Base-by-base conservation (phyloP, 2,329 filamentous ascomycete genomes). In the Graphium sp. region DNA sequence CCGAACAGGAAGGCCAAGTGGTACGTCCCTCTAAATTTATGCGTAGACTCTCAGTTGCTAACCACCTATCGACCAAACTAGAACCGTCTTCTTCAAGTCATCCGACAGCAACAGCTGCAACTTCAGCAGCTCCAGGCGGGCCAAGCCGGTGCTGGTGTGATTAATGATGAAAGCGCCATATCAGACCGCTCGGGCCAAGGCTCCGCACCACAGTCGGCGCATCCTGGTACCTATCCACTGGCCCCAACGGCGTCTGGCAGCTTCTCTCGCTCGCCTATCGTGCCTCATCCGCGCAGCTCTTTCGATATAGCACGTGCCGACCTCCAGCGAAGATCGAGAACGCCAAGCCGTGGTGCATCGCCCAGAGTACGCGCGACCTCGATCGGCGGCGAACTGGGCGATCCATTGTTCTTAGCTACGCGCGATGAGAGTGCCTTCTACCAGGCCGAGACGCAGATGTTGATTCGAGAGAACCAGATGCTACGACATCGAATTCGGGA, bases 391-490 rank as follows among this genome's bases (percentile, higher is more conserved):
- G 70, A 75, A 31, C 61, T 57, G 29, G 64, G 62, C 19, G 74
- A 82, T 70, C 63, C 54, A 50, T 64, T 26, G 19, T 22, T 24
- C 24, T 58, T 77, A 2, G 66, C 65, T n/a, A 66, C 66, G 6
- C 60, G 78, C 12, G 79, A 84, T 41, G 79, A 85, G 46, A 74
- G 66, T 37, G 74, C 75, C 1, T 84, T 83, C 46, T 85, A 85
- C 42, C 78, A 84, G 47, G 79, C 79, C 5, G 80, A 87, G 52
- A 82, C 78, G 2, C 76, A 82, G 50, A 83, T 71, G 53, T 51
- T 87, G 41, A 66, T 73, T 14, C 62, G 80, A 16, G 80, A 85
- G 54, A 87, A 85, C 39, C 79, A 85, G 50, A 84, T 87, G 79
- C 55, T 87, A 29, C 72, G 75, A 35, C 64, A 74, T 45, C 63